Evolutionary conservation across 441 rosid genomes (phyloP).

Genomic region (Flueggea neowawraea): DNA sequence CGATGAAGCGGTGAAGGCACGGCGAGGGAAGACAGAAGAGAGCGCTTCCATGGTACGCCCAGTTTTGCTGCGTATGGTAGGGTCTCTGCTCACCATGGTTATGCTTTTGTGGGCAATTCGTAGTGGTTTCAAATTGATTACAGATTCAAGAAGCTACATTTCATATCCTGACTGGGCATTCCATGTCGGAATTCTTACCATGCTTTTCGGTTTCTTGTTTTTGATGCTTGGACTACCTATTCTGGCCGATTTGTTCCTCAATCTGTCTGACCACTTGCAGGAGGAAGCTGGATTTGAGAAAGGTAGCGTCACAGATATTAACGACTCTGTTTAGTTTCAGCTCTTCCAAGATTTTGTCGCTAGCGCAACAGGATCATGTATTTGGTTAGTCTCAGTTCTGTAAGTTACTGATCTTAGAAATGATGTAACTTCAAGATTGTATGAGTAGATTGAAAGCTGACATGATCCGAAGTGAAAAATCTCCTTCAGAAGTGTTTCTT

Average conservation of each 20-base stretch:
- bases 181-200: conserved; percentile 21
- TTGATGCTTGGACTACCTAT: conserved; percentile 26
- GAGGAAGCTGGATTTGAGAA: conserved; percentile 11
- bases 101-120: conserved; percentile 26
- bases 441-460: too few species aligned
- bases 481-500: too few species aligned
- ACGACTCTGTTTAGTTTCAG: background rate
- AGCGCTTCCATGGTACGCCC: background rate
- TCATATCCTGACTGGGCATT: conserved; percentile 22
- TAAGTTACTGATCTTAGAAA: too few species aligned
- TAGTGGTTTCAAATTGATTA: conserved; percentile 22
- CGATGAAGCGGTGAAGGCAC: conserved; percentile 8
- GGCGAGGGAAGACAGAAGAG: too few species aligned
- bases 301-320: conserved; percentile 11
- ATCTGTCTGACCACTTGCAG: conserved; percentile 26
- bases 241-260: conserved; percentile 24
- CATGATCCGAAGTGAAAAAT: too few species aligned
- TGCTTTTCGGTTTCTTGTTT: conserved; percentile 21
- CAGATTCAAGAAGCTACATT: conserved; percentile 19
- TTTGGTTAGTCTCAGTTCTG: too few species aligned
- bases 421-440: too few species aligned
- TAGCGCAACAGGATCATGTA: too few species aligned
- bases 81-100: conserved; percentile 15
- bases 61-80: conserved; percentile 7
- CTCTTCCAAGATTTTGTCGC: background rate